phyloP scores from a whole-genome alignment of 2,329 filamentous ascomycete species.

The Ophioceras dolichostomum region DNA sequence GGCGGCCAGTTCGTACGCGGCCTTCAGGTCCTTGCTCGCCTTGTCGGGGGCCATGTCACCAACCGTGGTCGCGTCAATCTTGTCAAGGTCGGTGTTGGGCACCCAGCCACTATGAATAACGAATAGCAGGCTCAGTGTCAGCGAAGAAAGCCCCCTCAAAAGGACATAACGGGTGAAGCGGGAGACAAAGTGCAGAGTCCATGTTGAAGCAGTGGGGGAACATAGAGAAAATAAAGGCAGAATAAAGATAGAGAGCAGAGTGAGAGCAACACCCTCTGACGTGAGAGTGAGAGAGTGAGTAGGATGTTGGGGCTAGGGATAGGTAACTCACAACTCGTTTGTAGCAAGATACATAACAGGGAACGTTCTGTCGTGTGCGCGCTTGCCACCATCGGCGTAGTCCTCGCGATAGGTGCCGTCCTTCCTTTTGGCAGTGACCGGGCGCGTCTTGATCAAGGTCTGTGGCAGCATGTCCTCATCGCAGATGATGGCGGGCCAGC shows the following conservation, averaged over 20 bases:
- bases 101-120: conserved; percentile 65
- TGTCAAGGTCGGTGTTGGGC: conserved; percentile 67
- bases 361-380: conserved; percentile 73
- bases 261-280: too few species aligned
- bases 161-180: too few species aligned
- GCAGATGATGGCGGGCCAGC: conserved; percentile 89
- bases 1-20: conserved; percentile 69
- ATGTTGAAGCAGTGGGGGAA: too few species aligned
- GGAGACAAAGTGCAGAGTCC: too few species aligned
- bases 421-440: conserved; percentile 67
- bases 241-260: too few species aligned
- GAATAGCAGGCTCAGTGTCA: too few species aligned
- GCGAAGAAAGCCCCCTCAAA: too few species aligned
- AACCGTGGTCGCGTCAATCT: conserved; percentile 63
- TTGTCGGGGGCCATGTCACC: conserved; percentile 59
- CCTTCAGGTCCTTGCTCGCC: conserved; percentile 65
- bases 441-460: conserved; percentile 62
- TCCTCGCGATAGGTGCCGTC: conserved; percentile 84
- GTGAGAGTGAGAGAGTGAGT: too few species aligned
- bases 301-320: too few species aligned
- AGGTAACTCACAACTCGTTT: conserved; percentile 98
- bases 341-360: conserved; percentile 91
- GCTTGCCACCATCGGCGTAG: conserved; percentile 79
- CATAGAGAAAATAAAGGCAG: too few species aligned
- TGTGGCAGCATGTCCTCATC: conserved; percentile 89